Percentiles rank a stretch among this genome's conserved stretches.
Evolutionary conservation across 2,329 filamentous ascomycete genomes (phyloP).

Genomic region (Aspergillus texensis): DNA sequence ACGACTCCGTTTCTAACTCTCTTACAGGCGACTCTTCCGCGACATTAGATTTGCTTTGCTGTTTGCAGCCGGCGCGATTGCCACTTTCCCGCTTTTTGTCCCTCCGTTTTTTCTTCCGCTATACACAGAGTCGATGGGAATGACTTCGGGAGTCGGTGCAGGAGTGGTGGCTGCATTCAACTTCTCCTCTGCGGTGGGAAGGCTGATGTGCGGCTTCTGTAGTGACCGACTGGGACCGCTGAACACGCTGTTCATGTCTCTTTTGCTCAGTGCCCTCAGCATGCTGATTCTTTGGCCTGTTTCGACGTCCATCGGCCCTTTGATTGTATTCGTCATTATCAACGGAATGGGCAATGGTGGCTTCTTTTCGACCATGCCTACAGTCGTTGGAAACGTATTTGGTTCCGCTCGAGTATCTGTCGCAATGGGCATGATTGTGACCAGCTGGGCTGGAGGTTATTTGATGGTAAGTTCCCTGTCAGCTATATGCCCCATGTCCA

Average conservation of each 20-base stretch:
- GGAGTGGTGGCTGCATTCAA: conserved; percentile 64
- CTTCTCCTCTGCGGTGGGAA: conserved; percentile 61
- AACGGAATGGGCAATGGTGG: conserved; percentile 65
- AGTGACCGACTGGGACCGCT: conserved; percentile 59
- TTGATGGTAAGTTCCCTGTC: conserved; percentile 51
- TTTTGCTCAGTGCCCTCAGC: conserved; percentile 58
- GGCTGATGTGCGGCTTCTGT: conserved; percentile 57
- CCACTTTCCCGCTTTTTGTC: conserved; percentile 63
- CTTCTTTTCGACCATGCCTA: conserved; percentile 67
- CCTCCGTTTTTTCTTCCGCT: conserved; percentile 65
- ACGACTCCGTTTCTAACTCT: not conserved
- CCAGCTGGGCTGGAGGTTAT: conserved; percentile 64
- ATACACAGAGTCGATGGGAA: conserved; percentile 58
- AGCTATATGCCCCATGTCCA: not conserved
- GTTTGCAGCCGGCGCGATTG: conserved; percentile 58
- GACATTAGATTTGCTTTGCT: conserved; percentile 55
- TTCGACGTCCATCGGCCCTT: conserved; percentile 55
- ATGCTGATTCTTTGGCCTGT: conserved; percentile 66
- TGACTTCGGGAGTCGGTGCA: conserved; percentile 57
- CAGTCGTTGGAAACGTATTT: conserved; percentile 63
- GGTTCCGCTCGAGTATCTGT: conserved; percentile 58
- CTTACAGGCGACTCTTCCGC: conserved; percentile 53
- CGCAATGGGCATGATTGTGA: conserved; percentile 65
- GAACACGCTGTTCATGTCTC: conserved; percentile 57
- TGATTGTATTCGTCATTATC: conserved; percentile 60